Base-by-base conservation (phyloP, 2,329 filamentous ascomycete genomes). In the Peltaster fructicola region DNA sequence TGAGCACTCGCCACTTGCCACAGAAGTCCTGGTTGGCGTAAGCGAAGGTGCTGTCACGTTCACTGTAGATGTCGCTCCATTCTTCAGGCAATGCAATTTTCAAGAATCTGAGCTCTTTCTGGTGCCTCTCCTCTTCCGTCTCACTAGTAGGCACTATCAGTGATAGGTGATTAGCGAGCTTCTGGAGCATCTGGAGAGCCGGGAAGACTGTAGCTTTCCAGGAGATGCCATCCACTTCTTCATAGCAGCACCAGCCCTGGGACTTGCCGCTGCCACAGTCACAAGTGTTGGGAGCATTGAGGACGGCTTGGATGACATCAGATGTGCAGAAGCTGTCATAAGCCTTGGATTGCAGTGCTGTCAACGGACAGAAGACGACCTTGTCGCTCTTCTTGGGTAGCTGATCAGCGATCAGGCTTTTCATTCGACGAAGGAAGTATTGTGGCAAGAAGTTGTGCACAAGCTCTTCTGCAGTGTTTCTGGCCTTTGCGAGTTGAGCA, bases 1-100 rank as follows among this genome's bases (percentile, higher is more conserved):
- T 79, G 15, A 98, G 51, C 1, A 98, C 70, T 44, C 80, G 82
- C 88, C 88, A 98, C 51, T 98, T 98, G 3, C 88, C 88, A 43
- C 88, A 98, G 36, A 84, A 93, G 29, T 90, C 77, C 0, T 80
- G 75, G 38, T 92, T 82, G 2, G 82, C 74, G 24, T 82, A 73
- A 38, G 75, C 77, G 24, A 78, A 53, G 30, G 95, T 74, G 6
- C 71, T 79, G 38, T 92, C 80, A 20, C 80, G 66, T 11, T 74
- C 68, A 7, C 59, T 57, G 43, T 82, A 88, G 0, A 92, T 58
- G 11, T 71, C 56, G 40, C 71, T 59, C 79, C 81, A 93, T 3
- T 61, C 57, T 17, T 75, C 60, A 0, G 88, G 85, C 9, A 84
- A 57, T 26, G 79, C 81, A 2, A 68, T 63, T 43, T 78, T 62